These are phyloP conservation scores for Naganishia onofrii DNA, from an alignment of 768 basidiomycete genomes.

Conservation along the genomic window DNA sequence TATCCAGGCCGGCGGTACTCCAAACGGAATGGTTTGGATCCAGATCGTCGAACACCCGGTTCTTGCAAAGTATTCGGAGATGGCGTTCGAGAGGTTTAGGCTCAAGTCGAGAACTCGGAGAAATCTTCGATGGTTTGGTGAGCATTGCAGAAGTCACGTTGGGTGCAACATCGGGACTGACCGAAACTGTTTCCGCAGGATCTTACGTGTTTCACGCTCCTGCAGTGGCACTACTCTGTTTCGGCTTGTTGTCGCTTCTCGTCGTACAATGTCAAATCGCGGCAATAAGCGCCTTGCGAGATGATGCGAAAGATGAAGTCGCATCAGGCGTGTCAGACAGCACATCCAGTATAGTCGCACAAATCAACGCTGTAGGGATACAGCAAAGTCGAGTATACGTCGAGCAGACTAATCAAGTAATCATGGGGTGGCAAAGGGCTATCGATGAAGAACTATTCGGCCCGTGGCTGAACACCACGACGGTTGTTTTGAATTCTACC, in stretches of 20 bases:
- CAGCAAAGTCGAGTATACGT: constrained; percentile 78
- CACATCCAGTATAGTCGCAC: constrained; percentile 65
- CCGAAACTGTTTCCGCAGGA: constrained; percentile 7
- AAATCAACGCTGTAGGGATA: constrained; percentile 76
- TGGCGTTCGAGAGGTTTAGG: constrained; percentile 35
- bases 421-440: constrained; percentile 67
- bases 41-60: constrained; percentile 51
- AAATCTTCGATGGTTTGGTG: constrained; percentile 75
- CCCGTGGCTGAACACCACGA: constrained; percentile 83
- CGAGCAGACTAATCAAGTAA: constrained; percentile 67
- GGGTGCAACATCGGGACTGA: neutral
- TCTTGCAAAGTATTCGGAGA: constrained; percentile 43
- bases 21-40: constrained; percentile 45
- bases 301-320: constrained; percentile 57
- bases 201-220: constrained; percentile 74
- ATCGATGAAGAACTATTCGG: constrained; percentile 88
- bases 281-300: constrained; percentile 70
- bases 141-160: constrained; percentile 29
- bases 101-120: constrained; percentile 56
- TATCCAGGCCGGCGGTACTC: constrained; percentile 33
- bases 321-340: constrained; percentile 52
- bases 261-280: constrained; percentile 82
- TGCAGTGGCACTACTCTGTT: constrained; percentile 82
- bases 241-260: constrained; percentile 85
- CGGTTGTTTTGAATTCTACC: constrained; percentile 79